These are phyloP conservation scores for Hortiboletus rubellus DNA, from an alignment of 1,284 basidiomycete species.

Conservation along the genomic window DNA sequence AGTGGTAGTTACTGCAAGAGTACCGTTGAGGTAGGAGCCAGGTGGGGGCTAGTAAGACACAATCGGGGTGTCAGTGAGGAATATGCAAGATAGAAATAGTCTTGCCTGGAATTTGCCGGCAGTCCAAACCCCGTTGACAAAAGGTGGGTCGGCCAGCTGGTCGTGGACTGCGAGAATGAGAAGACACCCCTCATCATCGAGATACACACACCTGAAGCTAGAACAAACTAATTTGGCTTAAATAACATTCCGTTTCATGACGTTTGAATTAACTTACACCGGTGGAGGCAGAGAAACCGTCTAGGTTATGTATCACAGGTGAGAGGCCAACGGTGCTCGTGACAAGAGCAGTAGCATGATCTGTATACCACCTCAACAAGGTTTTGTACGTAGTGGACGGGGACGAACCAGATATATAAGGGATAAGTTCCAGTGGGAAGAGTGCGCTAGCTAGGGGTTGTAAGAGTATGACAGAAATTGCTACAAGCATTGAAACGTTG, in stretches of 20 bases:
- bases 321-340: slow-evolving; percentile 44
- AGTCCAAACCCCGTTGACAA: slow-evolving; percentile 50
- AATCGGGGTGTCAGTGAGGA: not conserved
- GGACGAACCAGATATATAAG: slow-evolving; percentile 38
- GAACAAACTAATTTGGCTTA: slow-evolving; percentile 37
- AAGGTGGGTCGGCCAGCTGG: slow-evolving; percentile 52
- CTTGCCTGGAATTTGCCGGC: slow-evolving; percentile 50
- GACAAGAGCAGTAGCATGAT: slow-evolving; percentile 40
- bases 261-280: slow-evolving; percentile 44
- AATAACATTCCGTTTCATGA: not conserved
- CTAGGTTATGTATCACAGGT: slow-evolving; percentile 44
- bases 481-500: slow-evolving; percentile 48
- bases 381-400: not conserved
- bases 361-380: slow-evolving; percentile 30
- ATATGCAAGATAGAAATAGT: not conserved
- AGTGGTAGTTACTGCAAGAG: slow-evolving; percentile 52
- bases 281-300: slow-evolving; percentile 56
- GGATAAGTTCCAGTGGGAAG: no score
- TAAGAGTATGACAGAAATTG: slow-evolving; percentile 42
- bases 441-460: slow-evolving; percentile 58
- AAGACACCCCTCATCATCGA: slow-evolving; percentile 1
- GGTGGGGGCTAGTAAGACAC: slow-evolving; percentile 35
- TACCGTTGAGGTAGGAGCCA: slow-evolving; percentile 48
- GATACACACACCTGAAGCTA: slow-evolving; percentile 40
- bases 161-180: slow-evolving; percentile 44